Base-by-base conservation (phyloP, 352 stramenopile genomes). In the Pythium periplocum region DNA sequence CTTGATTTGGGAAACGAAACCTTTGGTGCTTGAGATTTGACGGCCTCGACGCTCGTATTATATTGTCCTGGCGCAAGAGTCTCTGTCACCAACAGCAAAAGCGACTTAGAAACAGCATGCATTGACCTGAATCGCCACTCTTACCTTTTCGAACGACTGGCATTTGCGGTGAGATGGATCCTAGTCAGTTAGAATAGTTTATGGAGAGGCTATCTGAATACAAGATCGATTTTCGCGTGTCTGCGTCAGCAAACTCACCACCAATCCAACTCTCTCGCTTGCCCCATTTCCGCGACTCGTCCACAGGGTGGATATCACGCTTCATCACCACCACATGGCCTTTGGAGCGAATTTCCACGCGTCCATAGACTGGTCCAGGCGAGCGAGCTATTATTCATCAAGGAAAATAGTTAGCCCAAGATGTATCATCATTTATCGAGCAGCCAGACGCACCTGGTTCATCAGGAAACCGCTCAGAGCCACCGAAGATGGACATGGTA, bases 221-320 rank as follows among this genome's bases (percentile, higher is more conserved):
- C 7, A 48, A 58, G 42, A 10, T 47, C n/a, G 17, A 47, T 11
- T 12, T 33, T 38, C 17, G 51, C 12, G 11, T 47, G 9, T 45
- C 34, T 46, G 7, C 2, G 12, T 36, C 4, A 10, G 43, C 9
- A 4, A 59, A 5, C 51, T 43, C 44, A 83, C 80, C 78, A 53
- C 73, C 80, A 53, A 93, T 93, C 83, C 83, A 93, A 64, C 78
- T 90, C 53, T 93, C 78, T 30, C 83, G 83, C 51, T 87, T 89
- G 32, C 78, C 80, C 73, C 79, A 88, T 45, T 81, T 81, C 8
- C 59, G 68, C 30, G 53, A 73, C 53, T 89, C 77, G 53, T 90
- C 80, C 30, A 89, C 66, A 2, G 77, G 75, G 37, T 72, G 66
- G 49, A 73, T 84, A 53, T 93, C 83, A 36, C 60, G 60, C 61